A percentile compares a stretch with the other conserved stretches of the same genome.
Evolutionary conservation across 1,284 basidiomycete genomes (phyloP).

Genomic region (Ganoderma meredithae): DNA sequence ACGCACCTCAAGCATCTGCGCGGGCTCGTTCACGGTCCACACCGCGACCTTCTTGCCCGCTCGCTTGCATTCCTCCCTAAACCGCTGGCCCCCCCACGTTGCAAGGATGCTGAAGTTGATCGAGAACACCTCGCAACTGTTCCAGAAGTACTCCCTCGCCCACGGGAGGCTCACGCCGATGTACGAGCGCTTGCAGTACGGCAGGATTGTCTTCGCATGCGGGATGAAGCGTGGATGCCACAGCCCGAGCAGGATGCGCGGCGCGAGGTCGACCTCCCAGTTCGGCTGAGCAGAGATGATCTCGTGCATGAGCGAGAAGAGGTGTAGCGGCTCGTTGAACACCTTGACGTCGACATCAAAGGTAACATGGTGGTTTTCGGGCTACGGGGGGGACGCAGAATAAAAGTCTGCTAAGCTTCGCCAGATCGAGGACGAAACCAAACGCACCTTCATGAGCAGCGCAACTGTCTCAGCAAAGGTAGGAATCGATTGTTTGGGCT

Average conservation of each 20-base stretch:
- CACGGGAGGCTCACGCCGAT: constrained; percentile 79
- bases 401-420: too few species aligned
- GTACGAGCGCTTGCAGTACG: constrained; percentile 86
- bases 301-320: constrained; percentile 88
- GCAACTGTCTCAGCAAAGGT: constrained; percentile 86
- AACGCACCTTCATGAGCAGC: constrained; percentile 78
- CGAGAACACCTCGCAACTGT: constrained; percentile 88
- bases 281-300: constrained; percentile 74
- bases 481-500: constrained; percentile 88
- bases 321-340: constrained; percentile 87
- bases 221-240: constrained; percentile 95
- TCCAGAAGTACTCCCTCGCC: constrained; percentile 91
- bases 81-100: constrained; percentile 77
- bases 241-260: constrained; percentile 88
- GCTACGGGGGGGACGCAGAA: constrained; percentile 50
- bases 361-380: constrained; percentile 85
- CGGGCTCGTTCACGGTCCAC: constrained; percentile 95
- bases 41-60: constrained; percentile 91
- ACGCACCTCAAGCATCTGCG: constrained; percentile 92
- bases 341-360: constrained; percentile 96
- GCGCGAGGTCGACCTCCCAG: constrained; percentile 86
- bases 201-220: constrained; percentile 78
- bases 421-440: neutral
- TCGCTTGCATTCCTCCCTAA: constrained; percentile 79
- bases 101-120: constrained; percentile 83